Evolutionary conservation across 768 basidiomycete genomes (phyloP).

Genomic region (Suillus variegatus): DNA sequence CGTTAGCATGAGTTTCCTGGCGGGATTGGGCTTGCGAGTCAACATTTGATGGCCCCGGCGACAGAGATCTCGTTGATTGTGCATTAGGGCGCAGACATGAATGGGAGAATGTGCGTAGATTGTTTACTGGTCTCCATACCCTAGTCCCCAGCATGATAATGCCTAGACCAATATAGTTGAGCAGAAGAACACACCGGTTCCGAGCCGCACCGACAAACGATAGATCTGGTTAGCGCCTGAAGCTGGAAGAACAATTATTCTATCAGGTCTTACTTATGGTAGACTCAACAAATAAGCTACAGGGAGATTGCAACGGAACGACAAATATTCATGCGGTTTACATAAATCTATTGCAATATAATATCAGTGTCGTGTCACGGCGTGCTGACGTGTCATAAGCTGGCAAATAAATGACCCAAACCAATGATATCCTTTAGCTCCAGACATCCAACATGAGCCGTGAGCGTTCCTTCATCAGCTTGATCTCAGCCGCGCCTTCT

Average conservation of each 20-base stretch:
- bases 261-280: neutral
- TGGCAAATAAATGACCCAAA: neutral
- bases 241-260: neutral
- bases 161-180: neutral
- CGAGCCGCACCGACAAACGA: neutral
- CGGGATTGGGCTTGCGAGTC: neutral
- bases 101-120: conserved; percentile 16
- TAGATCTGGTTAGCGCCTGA: neutral
- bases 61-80: neutral
- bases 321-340: conserved; percentile 4
- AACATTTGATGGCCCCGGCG: neutral
- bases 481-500: conserved; percentile 90
- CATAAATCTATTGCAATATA: conserved; percentile 6
- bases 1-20: neutral
- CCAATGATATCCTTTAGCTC: conserved; percentile 52
- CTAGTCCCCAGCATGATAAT: conserved; percentile 23
- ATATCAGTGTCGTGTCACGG: neutral
- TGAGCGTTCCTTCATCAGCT: conserved; percentile 92
- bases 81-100: conserved; percentile 9
- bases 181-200: neutral
- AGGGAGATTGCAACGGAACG: neutral
- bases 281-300: neutral
- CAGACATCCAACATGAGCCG: conserved; percentile 87
- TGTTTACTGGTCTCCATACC: conserved; percentile 9
- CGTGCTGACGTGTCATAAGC: conserved; percentile 1